Conservation (phyloP, 306 rosid species). For the Hylodesmum podocarpum region DNA sequence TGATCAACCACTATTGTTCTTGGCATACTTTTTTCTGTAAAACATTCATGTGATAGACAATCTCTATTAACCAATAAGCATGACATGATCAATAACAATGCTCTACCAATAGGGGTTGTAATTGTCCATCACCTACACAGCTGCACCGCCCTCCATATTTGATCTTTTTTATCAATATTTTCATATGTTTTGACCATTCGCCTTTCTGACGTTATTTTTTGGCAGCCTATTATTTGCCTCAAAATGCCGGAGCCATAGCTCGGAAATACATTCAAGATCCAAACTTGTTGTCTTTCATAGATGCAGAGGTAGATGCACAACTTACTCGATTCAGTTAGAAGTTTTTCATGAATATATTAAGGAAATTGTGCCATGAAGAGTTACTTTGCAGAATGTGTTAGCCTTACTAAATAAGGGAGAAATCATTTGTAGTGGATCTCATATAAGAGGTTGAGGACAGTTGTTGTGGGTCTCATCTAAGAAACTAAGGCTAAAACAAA, state of each 20-base stretch:
- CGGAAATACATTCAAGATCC: slow-evolving; percentile 82
- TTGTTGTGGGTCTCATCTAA: background rate
- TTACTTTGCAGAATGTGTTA: background rate
- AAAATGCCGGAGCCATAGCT: slow-evolving; percentile 94
- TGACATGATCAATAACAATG: slow-evolving; percentile 7
- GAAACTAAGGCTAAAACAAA: background rate
- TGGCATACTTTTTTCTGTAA: slow-evolving; percentile 9
- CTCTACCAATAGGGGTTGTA: background rate
- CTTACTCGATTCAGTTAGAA: slow-evolving; percentile 27
- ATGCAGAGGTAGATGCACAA: slow-evolving; percentile 79
- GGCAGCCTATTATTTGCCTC: slow-evolving; percentile 93
- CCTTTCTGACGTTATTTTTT: slow-evolving; percentile 28
- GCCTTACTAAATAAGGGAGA: background rate
- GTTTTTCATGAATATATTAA: slow-evolving; percentile 5
- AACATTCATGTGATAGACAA: background rate
- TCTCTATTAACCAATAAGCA: slow-evolving; percentile 16
- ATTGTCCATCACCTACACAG: background rate
- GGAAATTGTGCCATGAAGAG: background rate
- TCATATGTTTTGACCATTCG: background rate
- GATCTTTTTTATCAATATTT: slow-evolving; percentile 13
- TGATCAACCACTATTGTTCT: background rate
- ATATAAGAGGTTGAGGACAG: background rate
- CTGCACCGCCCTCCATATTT: background rate
- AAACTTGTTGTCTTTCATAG: slow-evolving; percentile 81
- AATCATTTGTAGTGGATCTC: background rate